Conservation (phyloP, 352 stramenopile species). For the Phytopythium vexans region DNA sequence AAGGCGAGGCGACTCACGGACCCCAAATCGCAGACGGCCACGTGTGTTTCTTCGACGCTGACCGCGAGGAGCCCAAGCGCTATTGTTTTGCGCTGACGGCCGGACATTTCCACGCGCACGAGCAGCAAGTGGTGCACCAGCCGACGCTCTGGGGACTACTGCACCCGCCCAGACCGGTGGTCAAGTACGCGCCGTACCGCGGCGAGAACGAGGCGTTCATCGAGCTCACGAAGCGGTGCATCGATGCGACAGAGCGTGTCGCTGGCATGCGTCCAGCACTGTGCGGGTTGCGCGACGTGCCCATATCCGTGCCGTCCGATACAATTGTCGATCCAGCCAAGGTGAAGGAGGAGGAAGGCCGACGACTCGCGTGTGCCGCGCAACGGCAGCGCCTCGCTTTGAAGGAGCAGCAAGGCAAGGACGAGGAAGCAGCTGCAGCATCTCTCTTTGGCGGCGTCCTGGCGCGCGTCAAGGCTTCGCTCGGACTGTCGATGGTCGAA, state of each 20-base stretch:
- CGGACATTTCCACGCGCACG: slow-evolving; percentile 48
- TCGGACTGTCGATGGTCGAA: slow-evolving; percentile 43
- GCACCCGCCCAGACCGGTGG: slow-evolving; percentile 32
- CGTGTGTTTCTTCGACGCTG: slow-evolving; percentile 67
- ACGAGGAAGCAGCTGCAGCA: slow-evolving; percentile 11
- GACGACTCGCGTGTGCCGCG: slow-evolving; percentile 61
- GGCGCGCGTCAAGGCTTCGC: slow-evolving; percentile 18
- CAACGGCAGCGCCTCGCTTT: slow-evolving; percentile 48
- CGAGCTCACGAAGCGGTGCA: slow-evolving; percentile 49
- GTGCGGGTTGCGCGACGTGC: slow-evolving; percentile 51
- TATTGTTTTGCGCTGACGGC: slow-evolving; percentile 69
- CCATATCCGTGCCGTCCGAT: slow-evolving; percentile 6
- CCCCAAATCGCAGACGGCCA: slow-evolving; percentile 57
- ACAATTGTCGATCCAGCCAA: no score
- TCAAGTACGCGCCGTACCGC: slow-evolving; percentile 51
- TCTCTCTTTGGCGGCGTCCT: slow-evolving; percentile 15
- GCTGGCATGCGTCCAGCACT: slow-evolving; percentile 36
- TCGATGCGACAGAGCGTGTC: slow-evolving; percentile 54
- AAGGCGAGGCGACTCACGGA: slow-evolving; percentile 4
- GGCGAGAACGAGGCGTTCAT: slow-evolving; percentile 43
- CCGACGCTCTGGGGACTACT: slow-evolving; percentile 25
- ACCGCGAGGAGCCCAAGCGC: slow-evolving; percentile 45
- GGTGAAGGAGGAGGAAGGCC: slow-evolving; percentile 57
- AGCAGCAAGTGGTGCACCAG: slow-evolving; percentile 43
- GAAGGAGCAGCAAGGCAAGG: slow-evolving; percentile 22